Evolutionary conservation across 768 basidiomycete genomes (phyloP), one percentile per base, ranked within the genome.

Genomic region (Tricholomella constricta): DNA sequence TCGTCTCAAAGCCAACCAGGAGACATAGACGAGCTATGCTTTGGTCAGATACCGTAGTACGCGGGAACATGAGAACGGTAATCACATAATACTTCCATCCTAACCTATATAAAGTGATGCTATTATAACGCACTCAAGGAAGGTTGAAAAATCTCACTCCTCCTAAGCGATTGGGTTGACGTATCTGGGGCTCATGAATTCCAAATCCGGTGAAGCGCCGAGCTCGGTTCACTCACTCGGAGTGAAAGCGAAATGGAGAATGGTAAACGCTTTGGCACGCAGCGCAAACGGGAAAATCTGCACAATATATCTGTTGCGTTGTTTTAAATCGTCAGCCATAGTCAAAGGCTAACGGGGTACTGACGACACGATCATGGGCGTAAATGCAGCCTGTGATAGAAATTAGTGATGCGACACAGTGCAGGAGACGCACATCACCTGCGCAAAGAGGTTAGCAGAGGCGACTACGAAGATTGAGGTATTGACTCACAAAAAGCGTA

Each of bases 1-100:
- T 71, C 31, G 77, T 67, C 65, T 86, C 82, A 64, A 77, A 78
- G 69, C 72, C 51, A 85, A 67, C 79, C 80, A 85, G 62, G 72
- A 76, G 54, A 79, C 78, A 62, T 85, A 84, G 31, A 83, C 76
- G 17, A 71, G 58, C 69, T 71, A 31, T 3, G 35, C 6, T n/a
- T 14, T 34, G 20, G 48, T 48, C 20, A 40, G 20, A 31, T 15
- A 20, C 26, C 25, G 37, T 42, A 3, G 25, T 6, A 9, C 25
- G 17, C 17, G 15, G 27, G 7, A 15, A 7, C 11, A 20, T 36
- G 22, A n/a, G 27, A 27, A 4, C 48, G 25, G 35, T 25, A 55
- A 67, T 44, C 63, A 83, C 80, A 60, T 84, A 85, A 72, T 86
- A 86, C 62, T 82, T 85, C 85, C 85, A 88, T 36, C 67, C 75